Conservation (phyloP, 2,329 filamentous ascomycete genomes). For the Diaporthe caulivora region DNA sequence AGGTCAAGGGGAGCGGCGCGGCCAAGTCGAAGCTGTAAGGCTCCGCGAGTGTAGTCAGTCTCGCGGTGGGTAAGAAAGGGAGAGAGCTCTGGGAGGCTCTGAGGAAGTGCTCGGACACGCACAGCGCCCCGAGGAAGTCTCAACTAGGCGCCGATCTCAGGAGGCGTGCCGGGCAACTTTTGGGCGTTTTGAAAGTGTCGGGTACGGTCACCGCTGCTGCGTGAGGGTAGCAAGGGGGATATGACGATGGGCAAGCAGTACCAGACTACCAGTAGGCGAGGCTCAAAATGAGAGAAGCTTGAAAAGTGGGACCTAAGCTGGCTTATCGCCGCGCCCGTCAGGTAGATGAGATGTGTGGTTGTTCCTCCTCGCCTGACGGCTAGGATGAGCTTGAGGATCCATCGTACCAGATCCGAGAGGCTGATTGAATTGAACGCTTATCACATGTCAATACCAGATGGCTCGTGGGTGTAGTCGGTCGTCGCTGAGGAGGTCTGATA, state of each 20-base stretch:
- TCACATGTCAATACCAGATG: background rate
- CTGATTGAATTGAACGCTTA: background rate
- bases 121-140: background rate
- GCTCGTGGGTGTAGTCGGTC: too few relatives aligned
- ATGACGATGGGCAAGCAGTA: slow-evolving; percentile 4
- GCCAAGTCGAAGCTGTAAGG: slow-evolving; percentile 20
- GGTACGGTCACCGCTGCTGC: background rate
- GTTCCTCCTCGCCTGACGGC: background rate
- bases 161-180: background rate
- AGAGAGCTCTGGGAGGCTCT: background rate
- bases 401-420: background rate
- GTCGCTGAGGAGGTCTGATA: too few relatives aligned
- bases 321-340: background rate
- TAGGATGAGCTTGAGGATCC: background rate
- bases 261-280: background rate
- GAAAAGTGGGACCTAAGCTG: background rate
- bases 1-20: slow-evolving; percentile 8
- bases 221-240: background rate
- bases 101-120: too few relatives aligned
- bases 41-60: background rate
- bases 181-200: background rate
- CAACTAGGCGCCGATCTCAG: background rate
- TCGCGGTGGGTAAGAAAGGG: background rate
- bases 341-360: background rate
- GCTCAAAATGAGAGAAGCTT: background rate